Percentiles rank a stretch among this genome's conserved stretches.
These are phyloP conservation scores for Serendipita indica DNA, from an alignment of 768 basidiomycete genomes.

Conservation along the genomic window DNA sequence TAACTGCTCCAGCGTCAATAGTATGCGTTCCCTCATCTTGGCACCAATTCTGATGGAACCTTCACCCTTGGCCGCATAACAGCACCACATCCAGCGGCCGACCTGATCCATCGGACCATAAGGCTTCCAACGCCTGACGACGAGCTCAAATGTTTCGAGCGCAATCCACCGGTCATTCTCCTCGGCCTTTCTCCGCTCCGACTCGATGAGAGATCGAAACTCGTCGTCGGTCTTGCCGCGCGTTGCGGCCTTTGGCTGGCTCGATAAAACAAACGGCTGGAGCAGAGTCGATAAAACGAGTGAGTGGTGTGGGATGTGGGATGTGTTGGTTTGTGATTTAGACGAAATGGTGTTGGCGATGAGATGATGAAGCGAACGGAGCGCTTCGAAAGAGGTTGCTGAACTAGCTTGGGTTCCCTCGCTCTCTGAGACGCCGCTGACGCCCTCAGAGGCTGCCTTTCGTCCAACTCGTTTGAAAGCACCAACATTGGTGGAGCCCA, in stretches of 20 bases:
- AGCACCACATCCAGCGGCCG: conserved; percentile 57
- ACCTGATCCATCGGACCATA: conserved; percentile 28
- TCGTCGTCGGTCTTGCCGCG: neutral
- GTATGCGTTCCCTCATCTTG: conserved; percentile 28
- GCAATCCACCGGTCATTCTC: conserved; percentile 43
- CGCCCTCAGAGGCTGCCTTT: neutral
- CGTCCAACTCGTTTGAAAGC: neutral
- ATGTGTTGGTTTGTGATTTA: neutral
- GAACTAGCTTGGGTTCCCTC: neutral
- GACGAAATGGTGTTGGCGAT: neutral
- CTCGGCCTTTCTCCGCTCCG: conserved; percentile 11
- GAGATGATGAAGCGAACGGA: neutral
- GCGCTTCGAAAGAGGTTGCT: neutral
- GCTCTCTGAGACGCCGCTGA: neutral
- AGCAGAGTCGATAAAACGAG: neutral
- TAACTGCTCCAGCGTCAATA: conserved; percentile 12
- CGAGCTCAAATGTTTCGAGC: conserved; percentile 45
- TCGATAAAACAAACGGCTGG: neutral
- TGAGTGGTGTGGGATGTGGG: neutral
- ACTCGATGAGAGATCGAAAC: neutral
- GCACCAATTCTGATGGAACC: conserved; percentile 35
- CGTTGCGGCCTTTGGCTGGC: neutral
- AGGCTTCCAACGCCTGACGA: conserved; percentile 38
- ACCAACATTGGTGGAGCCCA: neutral
- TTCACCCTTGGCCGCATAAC: conserved; percentile 38